Percentiles rank a stretch among this genome's conserved stretches.
Conservation (phyloP, 192 early-diverging fungal genomes). For the Umbelopsis sp. region DNA sequence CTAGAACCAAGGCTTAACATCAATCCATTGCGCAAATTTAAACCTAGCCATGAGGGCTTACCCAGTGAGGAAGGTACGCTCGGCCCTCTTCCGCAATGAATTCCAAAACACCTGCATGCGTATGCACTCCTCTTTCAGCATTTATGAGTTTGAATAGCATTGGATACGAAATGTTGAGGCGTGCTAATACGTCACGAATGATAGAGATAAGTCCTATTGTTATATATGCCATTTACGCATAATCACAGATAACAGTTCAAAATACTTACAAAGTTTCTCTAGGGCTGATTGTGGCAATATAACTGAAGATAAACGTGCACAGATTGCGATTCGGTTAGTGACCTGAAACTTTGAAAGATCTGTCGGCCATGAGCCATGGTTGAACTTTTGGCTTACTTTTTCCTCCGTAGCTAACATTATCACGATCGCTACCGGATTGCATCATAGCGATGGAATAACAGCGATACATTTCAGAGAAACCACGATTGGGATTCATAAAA, state of each 20-base stretch:
- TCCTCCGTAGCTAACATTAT: constrained; percentile 77
- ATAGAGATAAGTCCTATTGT: background rate
- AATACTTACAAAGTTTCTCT: constrained; percentile 60
- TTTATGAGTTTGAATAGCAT: constrained; percentile 89
- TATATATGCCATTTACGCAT: background rate
- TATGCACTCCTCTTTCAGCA: constrained; percentile 52
- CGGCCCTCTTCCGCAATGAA: constrained; percentile 98
- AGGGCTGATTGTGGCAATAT: constrained; percentile 78
- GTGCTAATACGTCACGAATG: constrained; percentile 46
- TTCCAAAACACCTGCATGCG: constrained; percentile 97
- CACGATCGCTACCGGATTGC: constrained; percentile 69
- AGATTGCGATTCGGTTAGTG: background rate
- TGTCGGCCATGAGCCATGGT: no score
- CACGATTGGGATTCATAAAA: constrained; percentile 40
- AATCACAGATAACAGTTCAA: background rate
- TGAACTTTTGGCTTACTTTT: constrained; percentile 64
- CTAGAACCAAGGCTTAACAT: constrained; percentile 38
- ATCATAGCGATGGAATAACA: constrained; percentile 80
- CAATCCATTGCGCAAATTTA: background rate
- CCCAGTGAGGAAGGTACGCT: constrained; percentile 95
- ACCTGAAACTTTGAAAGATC: background rate
- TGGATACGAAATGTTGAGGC: constrained; percentile 88
- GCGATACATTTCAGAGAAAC: constrained; percentile 58
- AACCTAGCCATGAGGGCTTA: constrained; percentile 35
- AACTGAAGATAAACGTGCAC: constrained; percentile 49